Percentiles rank a stretch among this genome's conserved stretches.
Evolutionary conservation across 2,329 filamentous ascomycete species (phyloP).

Genomic region (Hyphodiscus sp.): DNA sequence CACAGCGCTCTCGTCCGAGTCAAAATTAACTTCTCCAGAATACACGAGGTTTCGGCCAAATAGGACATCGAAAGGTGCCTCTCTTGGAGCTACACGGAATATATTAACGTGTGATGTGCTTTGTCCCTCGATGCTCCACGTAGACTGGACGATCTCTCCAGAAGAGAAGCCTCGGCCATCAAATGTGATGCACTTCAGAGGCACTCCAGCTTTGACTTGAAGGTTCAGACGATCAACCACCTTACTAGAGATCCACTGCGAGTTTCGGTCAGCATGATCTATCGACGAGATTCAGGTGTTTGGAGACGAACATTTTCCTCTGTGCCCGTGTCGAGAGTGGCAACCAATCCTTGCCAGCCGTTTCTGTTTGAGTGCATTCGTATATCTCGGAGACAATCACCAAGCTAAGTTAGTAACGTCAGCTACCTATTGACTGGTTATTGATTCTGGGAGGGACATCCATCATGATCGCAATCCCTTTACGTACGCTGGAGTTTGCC

Average conservation of each 20-base stretch:
- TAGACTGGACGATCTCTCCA: background rate
- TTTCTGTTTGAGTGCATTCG: background rate
- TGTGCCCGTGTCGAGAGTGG: background rate
- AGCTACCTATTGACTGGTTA: background rate
- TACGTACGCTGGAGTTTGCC: background rate
- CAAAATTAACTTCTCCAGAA: background rate
- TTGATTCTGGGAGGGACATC: no score
- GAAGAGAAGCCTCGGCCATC: background rate
- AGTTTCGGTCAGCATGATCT: background rate
- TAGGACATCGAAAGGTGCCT: background rate
- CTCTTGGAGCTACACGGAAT: background rate
- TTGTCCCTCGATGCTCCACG: background rate
- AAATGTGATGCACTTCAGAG: background rate
- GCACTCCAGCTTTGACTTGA: background rate
- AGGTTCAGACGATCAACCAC: background rate
- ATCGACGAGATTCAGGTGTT: no score
- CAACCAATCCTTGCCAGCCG: background rate
- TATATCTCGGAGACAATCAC: background rate
- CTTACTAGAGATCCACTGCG: background rate
- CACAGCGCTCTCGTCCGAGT: background rate
- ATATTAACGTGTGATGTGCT: background rate
- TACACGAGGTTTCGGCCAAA: background rate
- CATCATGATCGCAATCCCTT: background rate
- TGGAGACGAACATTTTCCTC: background rate
- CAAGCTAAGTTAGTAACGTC: background rate